phyloP scores from a whole-genome alignment of 805 yeast genomes.

The Metschnikowia noctiluminum region DNA sequence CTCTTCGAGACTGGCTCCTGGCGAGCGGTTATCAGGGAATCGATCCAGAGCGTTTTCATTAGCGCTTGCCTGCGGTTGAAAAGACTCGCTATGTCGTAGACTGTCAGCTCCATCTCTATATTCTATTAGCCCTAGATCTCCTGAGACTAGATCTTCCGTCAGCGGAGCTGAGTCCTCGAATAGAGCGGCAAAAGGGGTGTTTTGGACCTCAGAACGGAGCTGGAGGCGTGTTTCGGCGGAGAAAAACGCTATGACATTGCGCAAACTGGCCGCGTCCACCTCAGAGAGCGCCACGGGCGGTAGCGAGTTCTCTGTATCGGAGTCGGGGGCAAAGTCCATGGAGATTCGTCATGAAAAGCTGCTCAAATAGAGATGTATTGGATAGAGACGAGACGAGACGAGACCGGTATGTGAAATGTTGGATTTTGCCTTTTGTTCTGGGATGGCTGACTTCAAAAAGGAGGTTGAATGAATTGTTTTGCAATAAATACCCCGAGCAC shows the following conservation, averaged over 20 bases:
- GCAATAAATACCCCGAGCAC: too few relatives aligned
- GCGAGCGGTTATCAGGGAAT: too few relatives aligned
- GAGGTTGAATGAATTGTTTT: too few relatives aligned
- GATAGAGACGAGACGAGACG: not conserved
- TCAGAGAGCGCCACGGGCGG: conserved; percentile 12
- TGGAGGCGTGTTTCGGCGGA: conserved; percentile 10
- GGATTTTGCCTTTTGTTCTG: too few relatives aligned
- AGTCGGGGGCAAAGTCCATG: conserved; percentile 19
- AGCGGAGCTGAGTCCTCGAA: not conserved
- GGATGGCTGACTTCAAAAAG: too few relatives aligned
- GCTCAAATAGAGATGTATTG: not conserved
- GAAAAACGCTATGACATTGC: conserved; percentile 7
- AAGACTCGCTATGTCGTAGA: not conserved
- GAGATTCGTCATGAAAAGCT: conserved; percentile 4
- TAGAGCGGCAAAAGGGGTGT: conserved; percentile 9
- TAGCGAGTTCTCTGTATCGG: conserved; percentile 19
- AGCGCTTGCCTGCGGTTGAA: not conserved
- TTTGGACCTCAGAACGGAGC: conserved; percentile 12
- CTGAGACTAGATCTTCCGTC: too few relatives aligned
- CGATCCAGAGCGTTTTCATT: too few relatives aligned
- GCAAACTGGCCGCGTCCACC: conserved; percentile 12
- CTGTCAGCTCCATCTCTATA: not conserved
- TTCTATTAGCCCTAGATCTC: too few relatives aligned
- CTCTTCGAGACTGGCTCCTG: too few relatives aligned
- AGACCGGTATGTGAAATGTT: too few relatives aligned